Base-by-base conservation (phyloP, 148 eudicot genomes). In the Bassia scoparia region DNA sequence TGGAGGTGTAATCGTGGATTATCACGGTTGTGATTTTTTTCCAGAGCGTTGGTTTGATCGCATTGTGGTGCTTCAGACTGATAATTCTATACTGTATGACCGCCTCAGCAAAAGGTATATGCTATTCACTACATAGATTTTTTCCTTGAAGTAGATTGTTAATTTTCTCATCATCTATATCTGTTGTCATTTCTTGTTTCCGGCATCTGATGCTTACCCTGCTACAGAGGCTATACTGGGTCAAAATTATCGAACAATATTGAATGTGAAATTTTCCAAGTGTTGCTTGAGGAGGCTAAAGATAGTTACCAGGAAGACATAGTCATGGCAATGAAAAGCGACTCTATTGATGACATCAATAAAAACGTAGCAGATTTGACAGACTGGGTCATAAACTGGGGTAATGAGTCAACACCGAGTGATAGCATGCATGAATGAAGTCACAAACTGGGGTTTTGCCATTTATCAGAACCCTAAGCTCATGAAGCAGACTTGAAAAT, bases 1-100 rank as follows among this genome's bases (percentile, higher is more conserved):
- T 70, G 97, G 97, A 17, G 99, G 97, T 61, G 75, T 81, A 79
- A 91, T 95, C 27, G 85, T 95, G 77, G 99, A 95, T 81, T 85
- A 91, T 80, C 99, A 95, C 75, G 96, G 97, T 37, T 91, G 97
- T 71, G 99, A 95, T 70, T 95, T 95, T 78, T 95, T 95, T 78
- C 99, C 99, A 3, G 96, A 95, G 75, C 92, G 92, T 37, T 95
- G 98, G 93, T 95, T 95, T 77, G 96, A 91, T 80, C 85, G 72
- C 46, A 90, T 91, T 61, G 93, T 88, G 76, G 98, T 95, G 66
- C 97, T 95, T 77, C 97, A 88, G 78, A 87, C 97, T 29, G 92
- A 88, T 26, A 95, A 91, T 78, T 72, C 98, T n/a, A 76, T 89
- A 50, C 73, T 95, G 81, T 95, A 89, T 79, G 97, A 95, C 75